phyloP scores from a whole-genome alignment of 2,329 filamentous ascomycete genomes.

The Aureobasidium vineae region DNA sequence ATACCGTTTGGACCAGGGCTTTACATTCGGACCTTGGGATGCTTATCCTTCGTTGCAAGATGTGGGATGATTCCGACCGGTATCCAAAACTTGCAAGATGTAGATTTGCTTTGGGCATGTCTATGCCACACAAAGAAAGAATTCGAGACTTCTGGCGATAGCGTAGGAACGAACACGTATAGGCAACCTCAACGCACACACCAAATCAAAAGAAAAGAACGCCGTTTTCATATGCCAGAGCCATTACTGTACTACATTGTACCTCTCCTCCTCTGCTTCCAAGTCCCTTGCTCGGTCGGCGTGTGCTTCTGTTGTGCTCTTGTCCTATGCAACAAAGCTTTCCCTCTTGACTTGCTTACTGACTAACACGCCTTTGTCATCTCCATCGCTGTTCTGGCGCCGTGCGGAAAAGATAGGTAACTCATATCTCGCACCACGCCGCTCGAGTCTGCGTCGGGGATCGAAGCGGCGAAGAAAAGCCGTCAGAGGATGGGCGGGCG shows the following conservation, averaged over 20 bases:
- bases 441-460: neutral
- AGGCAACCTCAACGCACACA: no score
- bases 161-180: no score
- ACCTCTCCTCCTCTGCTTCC: neutral
- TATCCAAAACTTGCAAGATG: no score
- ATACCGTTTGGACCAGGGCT: no score
- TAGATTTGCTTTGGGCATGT: no score
- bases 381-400: neutral
- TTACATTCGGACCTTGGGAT: no score
- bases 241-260: neutral
- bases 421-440: neutral
- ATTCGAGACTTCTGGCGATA: no score
- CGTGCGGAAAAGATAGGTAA: neutral
- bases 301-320: neutral
- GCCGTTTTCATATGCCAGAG: neutral
- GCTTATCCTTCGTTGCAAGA: no score
- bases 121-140: no score
- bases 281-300: neutral
- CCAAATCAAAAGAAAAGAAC: neutral
- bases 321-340: neutral
- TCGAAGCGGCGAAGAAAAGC: slow-evolving; percentile 14
- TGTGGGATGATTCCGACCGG: no score
- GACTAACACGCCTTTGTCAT: neutral
- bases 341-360: slow-evolving; percentile 18
- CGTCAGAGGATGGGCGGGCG: neutral